These are phyloP conservation scores for Cladophialophora carrionii DNA, from an alignment of 2,329 filamentous ascomycete genomes.

Conservation along the genomic window DNA sequence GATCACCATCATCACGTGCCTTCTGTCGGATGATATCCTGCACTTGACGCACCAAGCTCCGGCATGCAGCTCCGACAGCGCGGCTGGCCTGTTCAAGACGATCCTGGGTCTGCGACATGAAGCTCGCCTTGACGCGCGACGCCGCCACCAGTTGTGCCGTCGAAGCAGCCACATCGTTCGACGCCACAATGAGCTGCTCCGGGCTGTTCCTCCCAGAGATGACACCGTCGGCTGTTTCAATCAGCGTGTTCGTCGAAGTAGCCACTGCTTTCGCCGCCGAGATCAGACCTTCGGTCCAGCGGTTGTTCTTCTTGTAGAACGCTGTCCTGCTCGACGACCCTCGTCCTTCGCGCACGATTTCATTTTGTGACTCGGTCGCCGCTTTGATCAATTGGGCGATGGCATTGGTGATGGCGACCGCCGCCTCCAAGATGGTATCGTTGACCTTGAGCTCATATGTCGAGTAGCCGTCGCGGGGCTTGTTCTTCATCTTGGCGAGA, in stretches of 20 bases:
- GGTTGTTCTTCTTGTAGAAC: slow-evolving; percentile 99
- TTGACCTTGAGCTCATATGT: slow-evolving; percentile 97
- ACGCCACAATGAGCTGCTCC: slow-evolving; percentile 96
- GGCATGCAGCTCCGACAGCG: slow-evolving; percentile 86
- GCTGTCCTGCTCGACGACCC: slow-evolving; percentile 85
- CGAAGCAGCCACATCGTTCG: slow-evolving; percentile 93
- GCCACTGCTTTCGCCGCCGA: slow-evolving; percentile 97
- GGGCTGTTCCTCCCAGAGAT: slow-evolving; percentile 88
- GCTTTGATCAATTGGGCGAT: slow-evolving; percentile 95
- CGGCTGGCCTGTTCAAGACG: slow-evolving; percentile 87
- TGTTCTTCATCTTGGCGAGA: slow-evolving; percentile 89
- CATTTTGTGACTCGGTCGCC: slow-evolving; percentile 87
- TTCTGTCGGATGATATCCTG: slow-evolving; percentile 91
- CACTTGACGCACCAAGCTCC: slow-evolving; percentile 85
- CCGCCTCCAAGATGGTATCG: slow-evolving; percentile 90
- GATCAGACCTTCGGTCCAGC: slow-evolving; percentile 97
- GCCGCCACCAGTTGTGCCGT: slow-evolving; percentile 96
- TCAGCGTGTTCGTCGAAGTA: slow-evolving; percentile 88
- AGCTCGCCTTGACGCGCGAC: slow-evolving; percentile 92
- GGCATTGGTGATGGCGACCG: slow-evolving; percentile 88
- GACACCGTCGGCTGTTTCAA: slow-evolving; percentile 96
- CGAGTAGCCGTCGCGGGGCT: slow-evolving; percentile 91
- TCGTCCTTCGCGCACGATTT: slow-evolving; percentile 91
- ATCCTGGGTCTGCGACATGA: slow-evolving; percentile 98
- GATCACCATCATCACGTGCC: slow-evolving; percentile 74